A percentile compares a stretch with the other conserved stretches of the same genome.
Evolutionary conservation across 2,329 filamentous ascomycete species (phyloP).

Genomic region (Alternaria alternata): DNA sequence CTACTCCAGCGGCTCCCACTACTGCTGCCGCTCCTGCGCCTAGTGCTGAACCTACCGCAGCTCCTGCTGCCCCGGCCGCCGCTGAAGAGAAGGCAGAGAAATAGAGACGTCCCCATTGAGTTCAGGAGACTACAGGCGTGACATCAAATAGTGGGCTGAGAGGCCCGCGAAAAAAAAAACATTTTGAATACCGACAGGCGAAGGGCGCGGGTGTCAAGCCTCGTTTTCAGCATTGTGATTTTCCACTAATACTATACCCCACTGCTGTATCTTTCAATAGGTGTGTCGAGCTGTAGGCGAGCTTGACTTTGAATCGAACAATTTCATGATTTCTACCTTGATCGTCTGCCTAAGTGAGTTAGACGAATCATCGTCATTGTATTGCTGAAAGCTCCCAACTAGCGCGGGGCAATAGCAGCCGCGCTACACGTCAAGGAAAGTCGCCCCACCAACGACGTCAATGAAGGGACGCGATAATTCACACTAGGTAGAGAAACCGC

Average conservation of each 20-base stretch:
- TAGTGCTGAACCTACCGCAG: too few relatives aligned
- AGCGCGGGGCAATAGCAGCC: conserved; percentile 29
- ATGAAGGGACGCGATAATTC: conserved; percentile 10
- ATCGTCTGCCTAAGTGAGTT: neutral
- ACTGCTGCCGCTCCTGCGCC: neutral
- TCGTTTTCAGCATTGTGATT: conserved; percentile 20
- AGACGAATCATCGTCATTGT: neutral
- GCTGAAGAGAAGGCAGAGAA: conserved; percentile 11
- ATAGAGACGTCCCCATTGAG: conserved; percentile 1
- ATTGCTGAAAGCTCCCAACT: conserved; percentile 10
- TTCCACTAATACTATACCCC: conserved; percentile 47
- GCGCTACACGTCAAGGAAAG: conserved; percentile 22
- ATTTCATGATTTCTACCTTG: neutral
- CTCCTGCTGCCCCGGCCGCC: neutral
- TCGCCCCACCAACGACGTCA: conserved; percentile 21
- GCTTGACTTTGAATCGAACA: conserved; percentile 1
- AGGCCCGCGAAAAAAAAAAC: neutral
- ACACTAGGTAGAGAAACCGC: neutral
- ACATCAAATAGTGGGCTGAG: neutral
- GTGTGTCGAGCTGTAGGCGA: conserved; percentile 16
- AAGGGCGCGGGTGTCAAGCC: neutral
- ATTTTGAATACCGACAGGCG: neutral
- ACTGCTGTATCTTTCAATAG: conserved; percentile 30
- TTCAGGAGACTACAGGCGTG: neutral
- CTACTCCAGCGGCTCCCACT: neutral